Evolutionary conservation across 2,329 filamentous ascomycete species (phyloP).

Genomic region (Alternaria postmessia): DNA sequence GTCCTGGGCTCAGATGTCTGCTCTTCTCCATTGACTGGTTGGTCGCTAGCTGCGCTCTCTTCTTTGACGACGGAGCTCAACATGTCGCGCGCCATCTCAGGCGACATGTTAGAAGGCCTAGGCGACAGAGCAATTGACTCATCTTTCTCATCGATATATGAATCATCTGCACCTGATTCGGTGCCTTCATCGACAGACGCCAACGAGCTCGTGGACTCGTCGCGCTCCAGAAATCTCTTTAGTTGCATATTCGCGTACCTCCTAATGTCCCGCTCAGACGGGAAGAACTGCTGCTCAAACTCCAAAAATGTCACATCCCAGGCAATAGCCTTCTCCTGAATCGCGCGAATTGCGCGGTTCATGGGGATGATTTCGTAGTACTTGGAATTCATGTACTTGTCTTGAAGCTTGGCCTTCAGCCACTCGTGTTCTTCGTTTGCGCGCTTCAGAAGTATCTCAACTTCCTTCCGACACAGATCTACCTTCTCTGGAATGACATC

Average conservation of each 20-base stretch:
- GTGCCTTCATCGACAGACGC: constrained; percentile 72
- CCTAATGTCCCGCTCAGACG: constrained; percentile 93
- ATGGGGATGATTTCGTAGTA: constrained; percentile 98
- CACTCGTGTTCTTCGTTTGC: constrained; percentile 83
- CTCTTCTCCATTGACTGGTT: constrained; percentile 13
- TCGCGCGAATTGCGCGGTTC: constrained; percentile 85
- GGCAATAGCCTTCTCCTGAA: constrained; percentile 89
- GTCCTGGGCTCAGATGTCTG: constrained; percentile 16
- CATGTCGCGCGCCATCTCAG: constrained; percentile 70
- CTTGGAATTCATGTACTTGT: constrained; percentile 89
- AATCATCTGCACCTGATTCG: constrained; percentile 54
- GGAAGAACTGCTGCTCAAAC: constrained; percentile 92
- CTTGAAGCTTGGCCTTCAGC: constrained; percentile 80
- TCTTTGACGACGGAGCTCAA: constrained; percentile 72
- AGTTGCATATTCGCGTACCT: constrained; percentile 90
- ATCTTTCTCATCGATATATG: constrained; percentile 41
- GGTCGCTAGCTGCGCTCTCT: constrained; percentile 54
- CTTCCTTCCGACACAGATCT: constrained; percentile 80
- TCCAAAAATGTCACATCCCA: constrained; percentile 92
- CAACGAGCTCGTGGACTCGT: constrained; percentile 80
- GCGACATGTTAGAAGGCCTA: constrained; percentile 57
- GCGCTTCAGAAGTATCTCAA: constrained; percentile 78
- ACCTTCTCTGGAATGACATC: constrained; percentile 88
- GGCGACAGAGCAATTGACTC: constrained; percentile 40
- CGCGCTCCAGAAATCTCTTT: constrained; percentile 87